Evolutionary conservation across 352 stramenopile species (phyloP).

Genomic region (Phytophthora hybrid): DNA sequence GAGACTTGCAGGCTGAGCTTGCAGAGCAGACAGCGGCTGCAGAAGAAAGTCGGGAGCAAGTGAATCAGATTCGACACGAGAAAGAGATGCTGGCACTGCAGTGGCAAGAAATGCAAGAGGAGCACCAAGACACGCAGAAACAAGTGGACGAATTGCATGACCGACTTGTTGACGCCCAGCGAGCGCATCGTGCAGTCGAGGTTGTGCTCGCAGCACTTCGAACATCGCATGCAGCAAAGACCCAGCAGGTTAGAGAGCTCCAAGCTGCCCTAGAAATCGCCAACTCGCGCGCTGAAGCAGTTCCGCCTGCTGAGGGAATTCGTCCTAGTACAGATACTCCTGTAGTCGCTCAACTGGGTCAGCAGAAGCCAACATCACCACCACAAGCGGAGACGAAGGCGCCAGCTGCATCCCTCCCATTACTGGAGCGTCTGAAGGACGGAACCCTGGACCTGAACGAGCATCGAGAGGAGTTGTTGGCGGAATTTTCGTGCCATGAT

Average conservation of each 20-base stretch:
- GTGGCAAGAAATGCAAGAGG: slow-evolving; percentile 58
- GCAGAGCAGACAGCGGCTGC: slow-evolving; percentile 31
- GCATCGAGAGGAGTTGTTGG: slow-evolving; percentile 43
- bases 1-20: slow-evolving; percentile 36
- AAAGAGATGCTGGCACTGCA: slow-evolving; percentile 50
- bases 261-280: slow-evolving; percentile 21
- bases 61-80: slow-evolving; percentile 51
- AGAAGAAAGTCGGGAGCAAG: slow-evolving; percentile 31
- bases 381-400: slow-evolving; percentile 2
- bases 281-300: slow-evolving; percentile 9
- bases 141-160: slow-evolving; percentile 69
- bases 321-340: not conserved
- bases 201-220: slow-evolving; percentile 32
- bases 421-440: slow-evolving; percentile 25
- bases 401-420: not conserved
- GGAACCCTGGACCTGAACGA: slow-evolving; percentile 26
- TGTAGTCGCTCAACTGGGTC: not conserved
- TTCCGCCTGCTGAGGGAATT: not conserved
- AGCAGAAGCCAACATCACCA: not conserved
- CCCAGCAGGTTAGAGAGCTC: slow-evolving; percentile 41
- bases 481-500: slow-evolving; percentile 56
- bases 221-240: slow-evolving; percentile 33
- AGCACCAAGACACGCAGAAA: slow-evolving; percentile 55
- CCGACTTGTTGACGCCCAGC: slow-evolving; percentile 57
- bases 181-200: slow-evolving; percentile 38